Evolutionary conservation across 768 basidiomycete species (phyloP).

Genomic region (Xerocomus potaroensis): DNA sequence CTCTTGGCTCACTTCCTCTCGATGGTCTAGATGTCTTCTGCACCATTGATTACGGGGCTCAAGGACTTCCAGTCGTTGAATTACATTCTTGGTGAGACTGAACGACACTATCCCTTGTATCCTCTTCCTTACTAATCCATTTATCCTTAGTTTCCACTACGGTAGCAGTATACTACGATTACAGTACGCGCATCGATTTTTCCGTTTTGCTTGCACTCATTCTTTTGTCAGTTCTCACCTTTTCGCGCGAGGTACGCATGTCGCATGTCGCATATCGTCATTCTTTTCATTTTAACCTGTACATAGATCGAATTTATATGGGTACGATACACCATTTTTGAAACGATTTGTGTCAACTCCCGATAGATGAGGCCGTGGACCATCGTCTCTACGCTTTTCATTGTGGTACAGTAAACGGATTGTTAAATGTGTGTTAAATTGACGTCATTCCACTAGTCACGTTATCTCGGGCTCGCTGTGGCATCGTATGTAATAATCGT

Average conservation of each 20-base stretch:
- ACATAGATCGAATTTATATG: slow-evolving; percentile 9
- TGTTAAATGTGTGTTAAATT: neutral
- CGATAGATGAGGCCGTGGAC: slow-evolving; percentile 12
- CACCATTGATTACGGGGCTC: too few species aligned
- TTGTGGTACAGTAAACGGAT: slow-evolving; percentile 3
- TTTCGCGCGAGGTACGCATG: slow-evolving; percentile 6
- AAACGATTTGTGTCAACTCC: neutral
- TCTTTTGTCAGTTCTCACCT: slow-evolving; percentile 4
- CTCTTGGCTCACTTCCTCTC: too few species aligned
- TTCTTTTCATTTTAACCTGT: neutral
- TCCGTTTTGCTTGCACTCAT: too few species aligned
- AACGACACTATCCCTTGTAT: too few species aligned
- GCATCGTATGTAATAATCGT: slow-evolving; percentile 2
- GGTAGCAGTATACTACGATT: too few species aligned
- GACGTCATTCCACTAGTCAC: neutral
- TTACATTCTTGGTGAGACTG: too few species aligned
- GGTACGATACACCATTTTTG: slow-evolving; percentile 1
- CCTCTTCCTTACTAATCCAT: too few species aligned
- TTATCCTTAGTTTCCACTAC: neutral
- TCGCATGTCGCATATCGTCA: neutral
- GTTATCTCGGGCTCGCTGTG: slow-evolving; percentile 8
- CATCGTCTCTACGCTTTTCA: slow-evolving; percentile 6
- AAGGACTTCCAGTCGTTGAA: too few species aligned
- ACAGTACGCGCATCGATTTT: too few species aligned
- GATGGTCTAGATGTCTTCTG: too few species aligned